Evolutionary conservation across 2,329 filamentous ascomycete species (phyloP).

Genomic region (Ascomycota sp.): DNA sequence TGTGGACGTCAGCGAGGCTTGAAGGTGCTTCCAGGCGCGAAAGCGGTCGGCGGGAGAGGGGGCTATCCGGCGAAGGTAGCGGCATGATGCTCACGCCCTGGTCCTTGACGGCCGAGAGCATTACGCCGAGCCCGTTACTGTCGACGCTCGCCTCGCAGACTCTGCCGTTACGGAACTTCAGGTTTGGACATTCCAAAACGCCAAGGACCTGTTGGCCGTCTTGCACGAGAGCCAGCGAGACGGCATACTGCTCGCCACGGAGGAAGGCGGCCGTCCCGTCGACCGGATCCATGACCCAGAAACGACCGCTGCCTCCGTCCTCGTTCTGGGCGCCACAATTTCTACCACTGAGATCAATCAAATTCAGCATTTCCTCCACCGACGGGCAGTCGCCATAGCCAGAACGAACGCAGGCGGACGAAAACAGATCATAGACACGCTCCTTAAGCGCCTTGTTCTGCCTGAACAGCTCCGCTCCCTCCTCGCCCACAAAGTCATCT

Average conservation of each 20-base stretch:
- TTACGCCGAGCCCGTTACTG: constrained; percentile 12
- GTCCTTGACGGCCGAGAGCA: constrained; percentile 14
- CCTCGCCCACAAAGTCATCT: constrained; percentile 41
- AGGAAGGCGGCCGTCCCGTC: constrained; percentile 45
- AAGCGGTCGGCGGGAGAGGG: constrained; percentile 6
- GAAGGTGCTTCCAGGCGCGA: constrained; percentile 5
- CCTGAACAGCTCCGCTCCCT: constrained; percentile 32
- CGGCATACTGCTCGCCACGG: constrained; percentile 38
- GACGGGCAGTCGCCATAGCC: constrained; percentile 10
- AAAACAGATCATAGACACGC: constrained; percentile 35
- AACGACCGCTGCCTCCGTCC: constrained; percentile 9
- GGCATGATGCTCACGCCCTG: constrained; percentile 10
- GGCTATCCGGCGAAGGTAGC: constrained; percentile 2
- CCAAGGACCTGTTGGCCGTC: constrained; percentile 35
- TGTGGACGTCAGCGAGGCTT: constrained; percentile 7
- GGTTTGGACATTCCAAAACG: constrained; percentile 41
- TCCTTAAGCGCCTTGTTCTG: constrained; percentile 23
- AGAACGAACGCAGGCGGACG: constrained; percentile 4
- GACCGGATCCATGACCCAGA: constrained; percentile 45
- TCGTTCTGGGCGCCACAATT: constrained; percentile 14
- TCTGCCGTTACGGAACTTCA: constrained; percentile 15
- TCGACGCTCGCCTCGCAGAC: constrained; percentile 14
- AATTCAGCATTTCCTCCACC: constrained; percentile 34
- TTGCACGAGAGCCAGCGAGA: constrained; percentile 36
- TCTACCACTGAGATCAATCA: constrained; percentile 36